Conservation (phyloP, 129 eudicot genomes). For the Escallonia herrerae region DNA sequence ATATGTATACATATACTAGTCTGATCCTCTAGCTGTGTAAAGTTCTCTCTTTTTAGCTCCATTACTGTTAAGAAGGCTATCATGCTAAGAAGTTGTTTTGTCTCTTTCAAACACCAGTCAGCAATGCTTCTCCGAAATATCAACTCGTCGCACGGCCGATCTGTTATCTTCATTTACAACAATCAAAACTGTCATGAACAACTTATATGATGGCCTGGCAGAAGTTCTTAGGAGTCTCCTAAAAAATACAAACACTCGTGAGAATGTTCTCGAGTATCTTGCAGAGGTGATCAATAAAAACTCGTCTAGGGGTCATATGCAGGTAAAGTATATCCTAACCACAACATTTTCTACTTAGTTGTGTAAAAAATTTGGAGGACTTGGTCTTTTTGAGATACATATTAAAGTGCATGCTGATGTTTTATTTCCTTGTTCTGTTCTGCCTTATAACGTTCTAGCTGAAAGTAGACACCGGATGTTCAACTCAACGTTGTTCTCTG, state of each 20-base stretch:
- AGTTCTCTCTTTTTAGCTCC: background rate
- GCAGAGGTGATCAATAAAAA: conserved; percentile 87
- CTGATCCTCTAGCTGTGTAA: too few relatives aligned
- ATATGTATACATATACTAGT: too few relatives aligned
- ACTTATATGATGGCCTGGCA: conserved; percentile 69
- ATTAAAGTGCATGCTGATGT: background rate
- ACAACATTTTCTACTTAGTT: background rate
- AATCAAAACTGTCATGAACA: conserved; percentile 78
- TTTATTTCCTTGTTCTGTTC: background rate
- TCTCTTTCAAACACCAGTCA: conserved; percentile 39
- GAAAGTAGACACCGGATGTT: too few relatives aligned
- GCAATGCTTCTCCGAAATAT: conserved; percentile 84
- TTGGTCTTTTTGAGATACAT: background rate
- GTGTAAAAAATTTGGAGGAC: too few relatives aligned
- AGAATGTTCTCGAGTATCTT: conserved; percentile 74
- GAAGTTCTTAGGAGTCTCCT: conserved; percentile 76
- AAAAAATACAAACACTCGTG: conserved; percentile 69
- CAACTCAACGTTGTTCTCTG: background rate
- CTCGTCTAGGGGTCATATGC: conserved; percentile 74
- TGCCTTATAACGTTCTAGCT: too few relatives aligned
- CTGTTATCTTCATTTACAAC: conserved; percentile 83
- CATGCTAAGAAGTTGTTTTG: conserved; percentile 12
- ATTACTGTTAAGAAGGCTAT: background rate
- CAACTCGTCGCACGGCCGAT: conserved; percentile 92
- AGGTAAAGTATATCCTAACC: conserved; percentile 35